Evolutionary conservation across 1,139 yeast genomes (phyloP), one percentile per base, ranked within the genome.

Genomic region (Candida smagusa): DNA sequence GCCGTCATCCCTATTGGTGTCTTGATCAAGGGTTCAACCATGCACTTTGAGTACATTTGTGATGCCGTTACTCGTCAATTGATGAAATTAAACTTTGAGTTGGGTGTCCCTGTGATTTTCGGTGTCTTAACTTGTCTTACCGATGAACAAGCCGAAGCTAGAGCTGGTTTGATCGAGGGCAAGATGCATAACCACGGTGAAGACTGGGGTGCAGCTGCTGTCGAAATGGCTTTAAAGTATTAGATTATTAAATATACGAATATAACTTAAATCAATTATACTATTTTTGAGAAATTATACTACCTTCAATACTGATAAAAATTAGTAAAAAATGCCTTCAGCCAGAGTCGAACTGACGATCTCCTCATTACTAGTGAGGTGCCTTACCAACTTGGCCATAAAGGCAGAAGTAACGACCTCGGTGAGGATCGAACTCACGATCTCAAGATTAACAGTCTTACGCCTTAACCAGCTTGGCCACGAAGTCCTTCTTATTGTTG

Each of bases 171-270:
- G 46, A 76, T 82, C 43, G 68, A 67, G 23, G 87, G 82, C 34
- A 61, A 70, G 45, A 76, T 79, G 81, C 98, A 92, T 64, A 92
- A 92, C 68, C 98, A 92, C 58, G 98, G 98, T 46, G 88, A 79
- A 56, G 97, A 92, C 63, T 92, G 97, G 97, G 98, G 95, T 52
- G 92, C 95, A 32, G 97, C 97, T 42, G 97, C 97, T n/a, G 96
- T 92, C 28, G 98, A 92, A 68, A 90, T 89, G 97, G 81, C 83
- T 8, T 48, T 70, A 30, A 85, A 84, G 47, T 71, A 68, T 39
- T 39, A 38, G 27, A 22, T 3, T 28, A 4, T 4, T 16, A 16
- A 16, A 16, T 16, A 16, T 16, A 16, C 19, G 11, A n/a, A n/a
- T 25, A 4, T 25, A n/a, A 25, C 28, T 25, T 25, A 6, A 25